Evolutionary conservation across 1,139 yeast species (phyloP).

Genomic region (Yamadazyma trypodendri): DNA sequence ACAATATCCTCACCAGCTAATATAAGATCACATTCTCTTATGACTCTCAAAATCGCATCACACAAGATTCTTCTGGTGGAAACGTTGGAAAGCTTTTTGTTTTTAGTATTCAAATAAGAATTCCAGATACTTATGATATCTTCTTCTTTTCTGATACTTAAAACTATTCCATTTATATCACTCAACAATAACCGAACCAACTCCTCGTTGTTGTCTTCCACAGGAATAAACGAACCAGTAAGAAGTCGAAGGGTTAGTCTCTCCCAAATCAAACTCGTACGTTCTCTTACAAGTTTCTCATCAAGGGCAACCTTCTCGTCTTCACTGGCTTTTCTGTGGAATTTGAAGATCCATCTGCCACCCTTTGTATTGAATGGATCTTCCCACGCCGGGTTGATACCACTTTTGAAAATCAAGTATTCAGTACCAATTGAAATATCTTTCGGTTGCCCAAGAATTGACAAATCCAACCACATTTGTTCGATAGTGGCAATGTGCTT

Average conservation of each 20-base stretch:
- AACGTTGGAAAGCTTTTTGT: conserved; percentile 22
- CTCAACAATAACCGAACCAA: conserved; percentile 35
- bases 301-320: conserved; percentile 13
- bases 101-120: conserved; percentile 36
- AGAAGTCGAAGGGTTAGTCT: conserved; percentile 44
- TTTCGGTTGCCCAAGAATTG: conserved; percentile 46
- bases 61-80: conserved; percentile 50
- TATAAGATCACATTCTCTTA: conserved; percentile 46
- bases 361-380: conserved; percentile 64
- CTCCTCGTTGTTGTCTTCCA: conserved; percentile 30
- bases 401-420: conserved; percentile 59
- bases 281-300: conserved; percentile 27
- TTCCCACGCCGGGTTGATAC: conserved; percentile 72
- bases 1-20: conserved; percentile 6
- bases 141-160: conserved; percentile 51
- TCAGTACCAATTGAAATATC: conserved; percentile 57
- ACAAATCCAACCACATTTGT: conserved; percentile 59
- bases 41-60: conserved; percentile 45
- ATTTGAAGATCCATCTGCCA: conserved; percentile 65
- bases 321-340: conserved; percentile 29
- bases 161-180: conserved; percentile 53
- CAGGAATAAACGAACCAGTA: conserved; percentile 40
- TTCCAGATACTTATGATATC: conserved; percentile 57
- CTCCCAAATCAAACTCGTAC: conserved; percentile 53
- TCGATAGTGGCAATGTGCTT: conserved; percentile 51